Conservation (phyloP, 306 rosid species). For the Luffa aegyptiaca region DNA sequence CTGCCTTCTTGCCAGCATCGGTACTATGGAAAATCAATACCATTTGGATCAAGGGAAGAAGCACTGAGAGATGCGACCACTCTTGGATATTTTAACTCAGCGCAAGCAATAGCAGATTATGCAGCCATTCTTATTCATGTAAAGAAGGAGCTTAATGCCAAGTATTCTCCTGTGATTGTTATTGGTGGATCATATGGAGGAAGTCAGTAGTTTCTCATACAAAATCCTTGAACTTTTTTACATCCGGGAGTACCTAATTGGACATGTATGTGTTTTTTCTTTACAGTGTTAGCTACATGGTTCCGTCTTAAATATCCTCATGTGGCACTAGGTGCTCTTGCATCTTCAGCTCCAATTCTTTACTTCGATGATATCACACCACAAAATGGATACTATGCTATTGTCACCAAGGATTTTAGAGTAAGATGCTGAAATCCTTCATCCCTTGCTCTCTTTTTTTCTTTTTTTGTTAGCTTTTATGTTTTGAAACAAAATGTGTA, state of each 20-base stretch:
- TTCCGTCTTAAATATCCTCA: conserved; percentile 84
- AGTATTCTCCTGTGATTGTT: conserved; percentile 46
- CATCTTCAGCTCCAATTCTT: conserved; percentile 79
- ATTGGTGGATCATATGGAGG: conserved; percentile 88
- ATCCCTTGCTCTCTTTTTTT: neutral
- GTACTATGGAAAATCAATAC: conserved; percentile 64
- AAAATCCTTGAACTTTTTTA: neutral
- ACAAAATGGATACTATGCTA: conserved; percentile 33
- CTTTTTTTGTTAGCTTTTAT: neutral
- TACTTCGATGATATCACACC: conserved; percentile 48
- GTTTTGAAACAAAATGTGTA: neutral
- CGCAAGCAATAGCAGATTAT: conserved; percentile 77
- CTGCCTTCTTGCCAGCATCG: conserved; percentile 33
- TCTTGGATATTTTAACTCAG: conserved; percentile 63
- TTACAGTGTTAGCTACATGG: conserved; percentile 70
- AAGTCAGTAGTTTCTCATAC: conserved; percentile 32
- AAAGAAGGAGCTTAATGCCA: conserved; percentile 27
- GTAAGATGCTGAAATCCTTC: conserved; percentile 20
- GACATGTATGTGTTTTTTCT: neutral
- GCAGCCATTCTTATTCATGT: conserved; percentile 40
- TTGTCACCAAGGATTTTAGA: conserved; percentile 50
- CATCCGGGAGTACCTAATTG: neutral
- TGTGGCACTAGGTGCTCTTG: conserved; percentile 60
- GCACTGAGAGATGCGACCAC: conserved; percentile 44
- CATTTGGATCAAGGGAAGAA: conserved; percentile 55